Evolutionary conservation across 2,329 filamentous ascomycete genomes (phyloP).

Genomic region (Cadophora gregata): DNA sequence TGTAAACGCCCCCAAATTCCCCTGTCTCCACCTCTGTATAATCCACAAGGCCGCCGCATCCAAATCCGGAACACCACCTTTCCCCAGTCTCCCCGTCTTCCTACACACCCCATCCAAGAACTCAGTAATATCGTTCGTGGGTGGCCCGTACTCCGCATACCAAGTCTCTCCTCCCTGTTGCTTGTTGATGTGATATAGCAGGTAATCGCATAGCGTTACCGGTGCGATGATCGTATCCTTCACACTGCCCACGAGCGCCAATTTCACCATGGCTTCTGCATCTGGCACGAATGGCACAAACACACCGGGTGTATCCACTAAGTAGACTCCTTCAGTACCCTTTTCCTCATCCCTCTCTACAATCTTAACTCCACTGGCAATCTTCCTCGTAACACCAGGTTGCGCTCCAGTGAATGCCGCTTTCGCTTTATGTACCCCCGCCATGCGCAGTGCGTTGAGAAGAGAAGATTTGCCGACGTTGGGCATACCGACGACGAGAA

Average conservation of each 20-base stretch:
- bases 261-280: constrained; percentile 88
- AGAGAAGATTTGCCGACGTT: constrained; percentile 96
- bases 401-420: constrained; percentile 84
- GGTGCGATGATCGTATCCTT: constrained; percentile 85
- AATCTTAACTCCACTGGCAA: constrained; percentile 84
- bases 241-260: constrained; percentile 89
- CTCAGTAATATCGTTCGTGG: constrained; percentile 83
- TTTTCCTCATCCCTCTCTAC: constrained; percentile 57
- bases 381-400: constrained; percentile 87
- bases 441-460: constrained; percentile 81
- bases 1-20: constrained; percentile 76
- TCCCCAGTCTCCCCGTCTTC: constrained; percentile 76
- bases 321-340: constrained; percentile 64
- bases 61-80: constrained; percentile 72
- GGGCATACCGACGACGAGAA: constrained; percentile 94
- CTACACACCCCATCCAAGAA: constrained; percentile 74
- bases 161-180: constrained; percentile 32
- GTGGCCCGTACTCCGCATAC: constrained; percentile 59
- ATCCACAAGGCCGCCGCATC: constrained; percentile 80
- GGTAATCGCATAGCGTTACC: constrained; percentile 84
- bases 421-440: constrained; percentile 69
- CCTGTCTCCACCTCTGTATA: constrained; percentile 81
- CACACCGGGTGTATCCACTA: constrained; percentile 92
- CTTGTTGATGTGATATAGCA: constrained; percentile 82
- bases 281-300: constrained; percentile 92